phyloP scores from a whole-genome alignment of 352 stramenopile genomes.

The Globisporangium barbulae region DNA sequence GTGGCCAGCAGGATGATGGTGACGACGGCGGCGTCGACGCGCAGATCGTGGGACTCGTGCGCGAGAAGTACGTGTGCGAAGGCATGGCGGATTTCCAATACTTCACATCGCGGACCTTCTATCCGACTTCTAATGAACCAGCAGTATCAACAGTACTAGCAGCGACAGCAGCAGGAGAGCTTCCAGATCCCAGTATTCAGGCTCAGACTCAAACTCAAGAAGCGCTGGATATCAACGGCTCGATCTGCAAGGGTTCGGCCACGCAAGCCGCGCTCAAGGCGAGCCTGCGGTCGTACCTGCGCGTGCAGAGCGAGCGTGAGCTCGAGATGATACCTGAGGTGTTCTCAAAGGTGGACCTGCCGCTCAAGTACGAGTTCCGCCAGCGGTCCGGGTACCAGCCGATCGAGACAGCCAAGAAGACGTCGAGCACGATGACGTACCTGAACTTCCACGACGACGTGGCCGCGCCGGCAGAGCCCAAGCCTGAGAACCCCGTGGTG shows the following conservation, averaged over 20 bases:
- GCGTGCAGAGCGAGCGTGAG: conserved; percentile 41
- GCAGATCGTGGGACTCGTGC: conserved; percentile 59
- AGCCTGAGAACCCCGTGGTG: conserved; percentile 46
- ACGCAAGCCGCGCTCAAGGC: conserved; percentile 43
- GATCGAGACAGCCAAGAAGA: conserved; percentile 52
- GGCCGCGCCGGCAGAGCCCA: conserved; percentile 40
- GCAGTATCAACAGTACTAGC: conserved; percentile 1
- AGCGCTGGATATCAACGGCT: conserved; percentile 10
- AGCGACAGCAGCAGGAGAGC: background rate
- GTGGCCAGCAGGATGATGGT: conserved; percentile 3
- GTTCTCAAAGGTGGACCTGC: conserved; percentile 81
- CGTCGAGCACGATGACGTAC: conserved; percentile 74
- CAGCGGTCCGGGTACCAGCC: conserved; percentile 72
- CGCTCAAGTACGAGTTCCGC: conserved; percentile 83
- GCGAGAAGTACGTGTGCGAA: conserved; percentile 83
- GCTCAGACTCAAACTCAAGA: background rate
- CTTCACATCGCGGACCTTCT: conserved; percentile 64
- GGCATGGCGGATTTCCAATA: conserved; percentile 88
- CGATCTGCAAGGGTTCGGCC: conserved; percentile 38
- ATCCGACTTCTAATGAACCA: conserved; percentile 28
- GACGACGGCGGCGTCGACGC: conserved; percentile 18
- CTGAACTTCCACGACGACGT: conserved; percentile 75
- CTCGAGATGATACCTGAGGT: conserved; percentile 78
- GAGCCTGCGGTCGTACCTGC: conserved; percentile 58
- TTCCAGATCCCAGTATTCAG: conserved; percentile 4